Evolutionary conservation across 257 asterid genomes (phyloP).

Genomic region (Lantana camara): DNA sequence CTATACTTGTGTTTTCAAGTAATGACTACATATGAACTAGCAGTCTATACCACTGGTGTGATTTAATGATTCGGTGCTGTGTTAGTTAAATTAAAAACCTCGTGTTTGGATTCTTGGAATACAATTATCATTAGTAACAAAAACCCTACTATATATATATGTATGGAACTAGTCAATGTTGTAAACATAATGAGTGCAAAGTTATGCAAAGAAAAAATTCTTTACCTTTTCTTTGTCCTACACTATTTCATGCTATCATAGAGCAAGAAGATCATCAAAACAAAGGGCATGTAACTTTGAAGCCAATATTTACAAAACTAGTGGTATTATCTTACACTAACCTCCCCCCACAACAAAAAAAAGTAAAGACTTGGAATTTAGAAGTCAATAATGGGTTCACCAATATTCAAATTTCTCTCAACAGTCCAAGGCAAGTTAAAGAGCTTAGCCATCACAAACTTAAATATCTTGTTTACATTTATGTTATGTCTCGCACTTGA

Average conservation of each 20-base stretch:
- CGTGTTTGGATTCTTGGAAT: too few species aligned
- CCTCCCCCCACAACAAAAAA: neutral
- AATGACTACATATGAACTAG: too few species aligned
- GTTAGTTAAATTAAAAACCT: too few species aligned
- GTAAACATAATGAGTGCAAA: too few species aligned
- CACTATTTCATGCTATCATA: neutral
- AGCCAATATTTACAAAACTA: neutral
- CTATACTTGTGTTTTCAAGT: too few species aligned
- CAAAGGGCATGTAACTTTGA: neutral
- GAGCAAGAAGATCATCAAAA: neutral
- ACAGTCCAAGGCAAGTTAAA: conserved; percentile 67
- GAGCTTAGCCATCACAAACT: conserved; percentile 62
- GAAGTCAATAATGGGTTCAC: conserved; percentile 71
- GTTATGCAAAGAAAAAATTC: too few species aligned
- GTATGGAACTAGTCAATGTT: too few species aligned
- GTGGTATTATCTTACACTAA: neutral
- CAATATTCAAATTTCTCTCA: conserved; percentile 57
- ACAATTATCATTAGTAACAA: too few species aligned
- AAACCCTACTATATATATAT: too few species aligned
- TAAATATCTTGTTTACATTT: conserved; percentile 72
- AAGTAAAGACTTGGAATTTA: conserved; percentile 20
- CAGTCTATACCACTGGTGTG: too few species aligned
- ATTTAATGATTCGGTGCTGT: too few species aligned
- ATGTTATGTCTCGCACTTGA: conserved; percentile 73
- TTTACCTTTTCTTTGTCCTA: neutral